Evolutionary conservation across 257 asterid genomes (phyloP), one percentile per base, ranked within the genome.

Genomic region (Striga asiatica): DNA sequence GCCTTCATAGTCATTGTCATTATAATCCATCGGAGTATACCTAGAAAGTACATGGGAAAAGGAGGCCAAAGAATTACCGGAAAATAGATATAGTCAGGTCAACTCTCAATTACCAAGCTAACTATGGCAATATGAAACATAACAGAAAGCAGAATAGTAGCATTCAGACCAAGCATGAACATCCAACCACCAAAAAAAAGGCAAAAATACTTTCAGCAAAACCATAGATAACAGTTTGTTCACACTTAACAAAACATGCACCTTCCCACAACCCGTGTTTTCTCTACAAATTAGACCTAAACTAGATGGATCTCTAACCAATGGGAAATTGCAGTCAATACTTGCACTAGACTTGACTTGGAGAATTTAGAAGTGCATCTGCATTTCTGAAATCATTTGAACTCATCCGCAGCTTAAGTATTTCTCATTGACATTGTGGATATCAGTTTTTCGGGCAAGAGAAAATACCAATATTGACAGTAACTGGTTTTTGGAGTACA

Each of bases 1-100:
- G 78, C 93, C 81, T 77, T 83, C 93, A 74, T 72, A 80, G 63
- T 82, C 93, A 88, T 81, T 84, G 80, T 76, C 94, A 82, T 88
- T 82, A 76, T 81, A 84, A 71, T 92, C 99, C 99, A 92, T 92
- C 72, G 67, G 89, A 75, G 54, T 74, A 71, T 71, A 68, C 84
- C 99, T 92, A 65, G n/a, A 71, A 50, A 39, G 6, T 17, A 29
- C n/a, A n/a, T n/a, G n/a, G n/a, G n/a, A 60, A 67, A 72, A 31
- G 3, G 34, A 46, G 39, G 21, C 24, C 67, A 53, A 58, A 70
- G 19, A 11, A 58, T 14, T 51, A n/a, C 19, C 17, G 34, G 21
- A 62, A n/a, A 51, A 38, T 16, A 43, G 10, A 57, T 9, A 41
- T 25, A 48, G 12, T 24, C 43, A 12, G 27, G 25, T 31, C 25